Evolutionary conservation across 2,329 filamentous ascomycete species (phyloP).

Genomic region (Pestalotiopsis sp.): DNA sequence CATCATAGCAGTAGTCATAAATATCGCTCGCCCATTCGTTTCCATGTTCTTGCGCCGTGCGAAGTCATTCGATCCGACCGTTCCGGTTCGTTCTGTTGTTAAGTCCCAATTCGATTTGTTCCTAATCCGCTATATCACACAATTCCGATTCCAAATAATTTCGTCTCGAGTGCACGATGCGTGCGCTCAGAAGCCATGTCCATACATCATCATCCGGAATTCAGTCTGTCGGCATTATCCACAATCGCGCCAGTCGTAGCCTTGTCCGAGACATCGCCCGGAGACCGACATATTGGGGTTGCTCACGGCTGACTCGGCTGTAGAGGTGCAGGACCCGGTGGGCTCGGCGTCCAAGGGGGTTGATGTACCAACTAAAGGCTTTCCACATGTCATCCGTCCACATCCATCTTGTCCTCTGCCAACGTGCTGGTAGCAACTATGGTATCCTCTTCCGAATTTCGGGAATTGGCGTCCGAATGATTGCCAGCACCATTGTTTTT

Average conservation of each 20-base stretch:
- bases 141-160: neutral
- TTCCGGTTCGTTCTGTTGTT: constrained; percentile 1
- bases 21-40: constrained; percentile 8
- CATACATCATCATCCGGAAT: neutral
- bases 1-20: constrained; percentile 8
- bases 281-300: neutral
- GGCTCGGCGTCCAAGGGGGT: neutral
- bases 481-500: constrained; percentile 27
- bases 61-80: neutral
- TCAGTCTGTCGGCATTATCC: neutral
- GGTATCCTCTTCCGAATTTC: constrained; percentile 32
- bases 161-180: neutral
- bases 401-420: constrained; percentile 37
- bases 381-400: constrained; percentile 29
- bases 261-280: neutral
- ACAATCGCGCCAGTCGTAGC: neutral
- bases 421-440: constrained; percentile 37
- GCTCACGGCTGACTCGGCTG: neutral
- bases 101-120: neutral
- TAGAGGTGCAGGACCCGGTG: neutral
- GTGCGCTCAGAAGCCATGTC: neutral
- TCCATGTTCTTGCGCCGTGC: neutral
- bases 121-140: neutral
- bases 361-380: neutral
- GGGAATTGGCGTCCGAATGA: constrained; percentile 30